Percentiles rank a stretch among this genome's conserved stretches.
Evolutionary conservation across 306 rosid genomes (phyloP).

Genomic region (Geum urbanum): DNA sequence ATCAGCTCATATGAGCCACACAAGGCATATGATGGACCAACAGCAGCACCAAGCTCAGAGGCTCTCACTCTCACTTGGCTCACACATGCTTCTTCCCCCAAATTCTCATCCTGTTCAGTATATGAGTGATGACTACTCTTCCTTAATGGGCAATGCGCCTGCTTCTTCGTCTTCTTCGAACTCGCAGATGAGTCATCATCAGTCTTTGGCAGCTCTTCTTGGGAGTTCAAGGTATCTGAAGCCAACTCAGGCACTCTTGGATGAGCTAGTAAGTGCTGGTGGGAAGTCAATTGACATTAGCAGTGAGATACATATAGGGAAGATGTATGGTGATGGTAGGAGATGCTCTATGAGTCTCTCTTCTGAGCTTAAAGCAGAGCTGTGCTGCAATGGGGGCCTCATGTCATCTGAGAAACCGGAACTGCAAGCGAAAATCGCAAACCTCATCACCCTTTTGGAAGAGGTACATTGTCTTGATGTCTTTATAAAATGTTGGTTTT

Average conservation of each 20-base stretch:
- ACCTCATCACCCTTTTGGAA: slow-evolving; percentile 58
- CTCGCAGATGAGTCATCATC: slow-evolving; percentile 34
- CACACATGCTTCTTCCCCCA: slow-evolving; percentile 58
- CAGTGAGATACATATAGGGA: slow-evolving; percentile 47
- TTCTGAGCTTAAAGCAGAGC: slow-evolving; percentile 54
- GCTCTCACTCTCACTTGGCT: slow-evolving; percentile 74
- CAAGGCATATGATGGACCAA: slow-evolving; percentile 70
- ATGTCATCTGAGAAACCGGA: slow-evolving; percentile 56
- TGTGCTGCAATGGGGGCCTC: slow-evolving; percentile 39
- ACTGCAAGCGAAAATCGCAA: slow-evolving; percentile 51
- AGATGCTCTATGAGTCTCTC: slow-evolving; percentile 40
- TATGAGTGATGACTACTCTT: slow-evolving; percentile 39
- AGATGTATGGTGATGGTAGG: slow-evolving; percentile 49
- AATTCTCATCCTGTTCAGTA: slow-evolving; percentile 13
- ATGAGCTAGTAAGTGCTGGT: slow-evolving; percentile 58
- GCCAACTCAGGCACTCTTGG: slow-evolving; percentile 64
- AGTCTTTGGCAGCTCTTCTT: slow-evolving; percentile 41
- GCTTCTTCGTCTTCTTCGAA: slow-evolving; percentile 45
- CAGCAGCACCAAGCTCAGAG: slow-evolving; percentile 54
- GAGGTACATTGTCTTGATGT: slow-evolving; percentile 35
- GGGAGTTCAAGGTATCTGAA: slow-evolving; percentile 58
- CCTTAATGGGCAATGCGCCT: slow-evolving; percentile 34
- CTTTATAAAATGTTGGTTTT: slow-evolving; percentile 14
- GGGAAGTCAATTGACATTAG: slow-evolving; percentile 46
- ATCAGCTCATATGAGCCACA: slow-evolving; percentile 56